A percentile compares a stretch with the other conserved stretches of the same genome.
These are phyloP conservation scores for Geotrichum klebahnii DNA, from an alignment of 1,139 yeast genomes.

Conservation along the genomic window DNA sequence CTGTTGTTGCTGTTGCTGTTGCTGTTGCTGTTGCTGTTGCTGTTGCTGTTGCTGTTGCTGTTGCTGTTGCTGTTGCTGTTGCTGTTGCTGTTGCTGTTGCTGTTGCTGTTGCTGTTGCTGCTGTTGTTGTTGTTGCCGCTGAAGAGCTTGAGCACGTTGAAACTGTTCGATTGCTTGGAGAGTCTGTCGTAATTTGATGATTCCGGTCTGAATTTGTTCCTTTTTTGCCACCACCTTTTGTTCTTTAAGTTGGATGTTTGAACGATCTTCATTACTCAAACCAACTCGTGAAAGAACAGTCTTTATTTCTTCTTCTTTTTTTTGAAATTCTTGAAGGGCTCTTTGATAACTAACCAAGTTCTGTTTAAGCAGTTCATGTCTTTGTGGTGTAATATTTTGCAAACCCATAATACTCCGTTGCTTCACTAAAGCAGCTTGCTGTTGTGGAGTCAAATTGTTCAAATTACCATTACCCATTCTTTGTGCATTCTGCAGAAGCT, in stretches of 20 bases:
- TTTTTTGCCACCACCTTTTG: constrained; percentile 26
- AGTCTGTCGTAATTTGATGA: neutral
- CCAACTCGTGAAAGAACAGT: constrained; percentile 26
- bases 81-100: constrained; percentile 12
- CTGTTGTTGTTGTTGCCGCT: no score
- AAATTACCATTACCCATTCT: constrained; percentile 24
- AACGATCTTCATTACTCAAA: constrained; percentile 25
- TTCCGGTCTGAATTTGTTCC: constrained; percentile 19
- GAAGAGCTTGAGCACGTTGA: constrained; percentile 8
- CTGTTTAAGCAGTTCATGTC: constrained; percentile 30
- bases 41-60: constrained; percentile 29
- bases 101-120: constrained; percentile 24
- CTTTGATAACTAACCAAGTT: constrained; percentile 27
- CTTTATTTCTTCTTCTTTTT: constrained; percentile 28
- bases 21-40: constrained; percentile 24
- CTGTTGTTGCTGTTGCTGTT: constrained; percentile 20
- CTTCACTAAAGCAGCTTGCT: constrained; percentile 13
- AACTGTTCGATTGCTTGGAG: constrained; percentile 10
- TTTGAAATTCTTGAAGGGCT: constrained; percentile 26
- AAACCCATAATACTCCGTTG: constrained; percentile 27
- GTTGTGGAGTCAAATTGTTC: constrained; percentile 17
- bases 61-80: no score
- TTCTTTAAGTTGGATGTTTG: constrained; percentile 27
- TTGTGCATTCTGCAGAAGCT: constrained; percentile 13
- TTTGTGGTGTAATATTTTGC: constrained; percentile 30